Conservation (phyloP, 352 stramenopile species). For the Globisporangium nodosum region DNA sequence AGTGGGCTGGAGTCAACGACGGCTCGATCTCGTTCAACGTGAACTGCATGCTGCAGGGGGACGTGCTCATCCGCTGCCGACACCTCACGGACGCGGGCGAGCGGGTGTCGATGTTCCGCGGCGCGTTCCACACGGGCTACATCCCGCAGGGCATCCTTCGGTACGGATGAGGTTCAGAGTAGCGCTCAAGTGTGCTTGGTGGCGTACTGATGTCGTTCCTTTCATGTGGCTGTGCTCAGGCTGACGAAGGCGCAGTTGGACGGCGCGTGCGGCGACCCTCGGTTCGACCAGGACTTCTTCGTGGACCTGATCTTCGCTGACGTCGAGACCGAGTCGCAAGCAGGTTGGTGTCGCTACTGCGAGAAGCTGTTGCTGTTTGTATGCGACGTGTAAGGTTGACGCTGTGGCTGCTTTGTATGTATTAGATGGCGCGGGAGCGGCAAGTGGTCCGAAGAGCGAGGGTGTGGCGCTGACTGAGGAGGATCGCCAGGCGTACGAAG, state of each 20-base stretch:
- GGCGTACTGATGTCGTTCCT: not conserved
- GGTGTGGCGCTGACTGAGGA: conserved; percentile 72
- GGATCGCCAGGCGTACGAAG: conserved; percentile 81
- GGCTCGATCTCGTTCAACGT: conserved; percentile 93
- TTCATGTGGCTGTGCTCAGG: conserved; percentile 16
- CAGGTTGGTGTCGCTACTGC: conserved; percentile 6
- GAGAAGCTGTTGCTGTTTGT: not conserved
- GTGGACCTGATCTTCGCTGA: conserved; percentile 96
- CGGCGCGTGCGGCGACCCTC: conserved; percentile 90
- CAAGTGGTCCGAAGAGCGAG: conserved; percentile 44
- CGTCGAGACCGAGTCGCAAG: conserved; percentile 58
- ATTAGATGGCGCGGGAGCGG: conserved; percentile 12
- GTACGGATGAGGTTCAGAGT: conserved; percentile 14
- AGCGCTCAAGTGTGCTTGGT: no score
- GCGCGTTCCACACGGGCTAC: conserved; percentile 98
- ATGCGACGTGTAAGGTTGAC: not conserved
- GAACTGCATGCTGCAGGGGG: conserved; percentile 95
- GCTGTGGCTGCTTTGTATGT: not conserved
- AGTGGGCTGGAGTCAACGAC: conserved; percentile 88
- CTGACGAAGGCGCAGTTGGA: conserved; percentile 96
- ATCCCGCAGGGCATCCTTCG: conserved; percentile 93
- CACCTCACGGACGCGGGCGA: conserved; percentile 89
- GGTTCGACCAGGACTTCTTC: conserved; percentile 95
- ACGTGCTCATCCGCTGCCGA: conserved; percentile 95
- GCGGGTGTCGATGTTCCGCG: conserved; percentile 96